Conservation (phyloP, 164 flowering plant genomes). For the Chloranthus sessilifolius region DNA sequence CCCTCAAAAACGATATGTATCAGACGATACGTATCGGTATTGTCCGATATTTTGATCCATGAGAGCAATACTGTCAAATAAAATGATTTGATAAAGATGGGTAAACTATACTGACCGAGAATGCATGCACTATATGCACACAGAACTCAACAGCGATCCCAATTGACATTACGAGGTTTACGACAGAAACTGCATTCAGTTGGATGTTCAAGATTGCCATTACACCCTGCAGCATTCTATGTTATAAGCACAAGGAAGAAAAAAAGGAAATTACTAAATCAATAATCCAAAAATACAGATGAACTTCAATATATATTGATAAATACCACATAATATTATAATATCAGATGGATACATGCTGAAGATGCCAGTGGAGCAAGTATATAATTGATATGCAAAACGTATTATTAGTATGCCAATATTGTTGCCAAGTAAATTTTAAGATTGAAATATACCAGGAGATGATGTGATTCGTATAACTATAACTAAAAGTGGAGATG, state of each 20-base stretch:
- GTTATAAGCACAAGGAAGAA: slow-evolving; percentile 8
- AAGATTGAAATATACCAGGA: too few relatives aligned
- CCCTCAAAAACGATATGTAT: too few relatives aligned
- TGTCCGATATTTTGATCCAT: too few relatives aligned
- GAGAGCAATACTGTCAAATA: too few relatives aligned
- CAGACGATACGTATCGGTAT: too few relatives aligned
- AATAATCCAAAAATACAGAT: not conserved
- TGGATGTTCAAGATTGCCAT: slow-evolving; percentile 92
- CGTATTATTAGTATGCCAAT: too few relatives aligned
- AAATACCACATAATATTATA: not conserved
- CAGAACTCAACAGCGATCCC: slow-evolving; percentile 98
- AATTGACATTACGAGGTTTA: slow-evolving; percentile 92
- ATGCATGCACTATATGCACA: slow-evolving; percentile 91
- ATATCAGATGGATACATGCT: not conserved
- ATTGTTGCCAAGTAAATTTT: too few relatives aligned
- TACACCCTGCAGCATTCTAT: slow-evolving; percentile 63
- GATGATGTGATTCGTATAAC: too few relatives aligned
- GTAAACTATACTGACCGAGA: slow-evolving; percentile 53
- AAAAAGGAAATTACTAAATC: not conserved
- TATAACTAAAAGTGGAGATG: too few relatives aligned
- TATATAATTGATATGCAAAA: too few relatives aligned
- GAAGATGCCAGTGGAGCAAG: too few relatives aligned
- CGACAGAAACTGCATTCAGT: slow-evolving; percentile 94
- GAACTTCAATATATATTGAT: too few relatives aligned
- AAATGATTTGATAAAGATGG: slow-evolving; percentile 1